Base-by-base conservation (phyloP, 1,284 basidiomycete genomes). In the Clitocybe nebularis region DNA sequence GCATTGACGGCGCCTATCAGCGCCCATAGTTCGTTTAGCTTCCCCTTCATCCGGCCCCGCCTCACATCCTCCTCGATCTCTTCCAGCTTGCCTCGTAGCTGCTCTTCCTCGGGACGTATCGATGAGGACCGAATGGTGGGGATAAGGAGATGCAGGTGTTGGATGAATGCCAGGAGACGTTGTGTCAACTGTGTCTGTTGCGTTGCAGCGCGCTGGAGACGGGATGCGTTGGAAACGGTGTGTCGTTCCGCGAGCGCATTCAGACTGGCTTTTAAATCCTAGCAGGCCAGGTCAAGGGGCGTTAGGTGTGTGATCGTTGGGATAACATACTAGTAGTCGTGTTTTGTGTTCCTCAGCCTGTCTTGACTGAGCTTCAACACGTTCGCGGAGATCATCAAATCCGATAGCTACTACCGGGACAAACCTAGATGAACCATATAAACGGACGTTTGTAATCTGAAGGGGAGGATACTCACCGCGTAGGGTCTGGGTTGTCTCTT, bases 1-100 rank as follows among this genome's bases (percentile, higher is more conserved):
- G 84, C 84, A 46, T 75, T 74, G 11, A 92, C 71, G 41, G 88
- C 84, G n/a, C 89, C 89, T 8, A 93, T 73, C 28, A 86, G 66
- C 9, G 88, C 90, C 90, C 91, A 93, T 19, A 94, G 69, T 61
- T 93, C 91, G 51, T 85, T 87, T 52, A 90, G 57, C 56, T 84
- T 85, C 30, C 79, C 81, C 38, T 81, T 80, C 59, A 92, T 70
- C 58, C 84, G 65, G 38, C 87, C 76, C 36, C 75, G 72, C 46
- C 78, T 76, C 44, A 91, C 61, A 56, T 88, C 85, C 49, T 82
- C 81, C 58, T 88, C 84, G 46, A 92, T 77, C 47, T 80, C 78
- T 56, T 92, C 89, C 25, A 93, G 68, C 49, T 71, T 71, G 3
- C 71, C 72, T 28, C 83, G 74, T 46, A 91, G 68, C 24, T 74